These are phyloP conservation scores for Blastobotrys apis DNA, from an alignment of 1,139 yeast species.

Conservation along the genomic window DNA sequence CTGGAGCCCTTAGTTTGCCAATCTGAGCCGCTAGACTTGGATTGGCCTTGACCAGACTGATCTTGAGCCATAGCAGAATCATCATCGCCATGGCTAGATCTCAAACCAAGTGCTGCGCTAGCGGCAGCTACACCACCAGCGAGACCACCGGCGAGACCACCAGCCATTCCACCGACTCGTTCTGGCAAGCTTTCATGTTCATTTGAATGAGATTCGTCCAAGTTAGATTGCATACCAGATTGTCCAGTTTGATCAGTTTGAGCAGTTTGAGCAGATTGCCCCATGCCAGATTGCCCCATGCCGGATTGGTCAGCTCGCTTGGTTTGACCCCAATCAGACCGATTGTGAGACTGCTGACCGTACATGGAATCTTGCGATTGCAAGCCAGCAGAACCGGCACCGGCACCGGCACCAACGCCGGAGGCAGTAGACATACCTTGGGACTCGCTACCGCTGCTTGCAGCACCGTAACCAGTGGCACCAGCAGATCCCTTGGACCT, in stretches of 20 bases:
- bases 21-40: too few species aligned
- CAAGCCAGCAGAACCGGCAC: background rate
- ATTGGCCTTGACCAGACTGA: too few species aligned
- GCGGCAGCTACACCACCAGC: constrained; percentile 6
- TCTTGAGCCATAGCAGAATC: background rate
- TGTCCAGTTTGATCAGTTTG: background rate
- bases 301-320: too few species aligned
- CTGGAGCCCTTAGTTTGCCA: constrained; percentile 1
- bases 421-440: background rate
- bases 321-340: too few species aligned
- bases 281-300: background rate
- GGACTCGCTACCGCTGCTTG: constrained; percentile 6
- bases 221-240: background rate
- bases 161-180: constrained; percentile 1
- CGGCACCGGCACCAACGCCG: constrained; percentile 9
- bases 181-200: too few species aligned
- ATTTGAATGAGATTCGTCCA: too few species aligned
- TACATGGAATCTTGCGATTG: too few species aligned
- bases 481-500: too few species aligned
- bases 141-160: constrained; percentile 1
- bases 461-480: background rate
- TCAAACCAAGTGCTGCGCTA: constrained; percentile 2
- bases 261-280: too few species aligned
- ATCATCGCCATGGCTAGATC: background rate
- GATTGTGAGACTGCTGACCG: too few species aligned